These are phyloP conservation scores for Lentinula novae-zelandiae DNA, from an alignment of 1,284 basidiomycete genomes.

Conservation along the genomic window DNA sequence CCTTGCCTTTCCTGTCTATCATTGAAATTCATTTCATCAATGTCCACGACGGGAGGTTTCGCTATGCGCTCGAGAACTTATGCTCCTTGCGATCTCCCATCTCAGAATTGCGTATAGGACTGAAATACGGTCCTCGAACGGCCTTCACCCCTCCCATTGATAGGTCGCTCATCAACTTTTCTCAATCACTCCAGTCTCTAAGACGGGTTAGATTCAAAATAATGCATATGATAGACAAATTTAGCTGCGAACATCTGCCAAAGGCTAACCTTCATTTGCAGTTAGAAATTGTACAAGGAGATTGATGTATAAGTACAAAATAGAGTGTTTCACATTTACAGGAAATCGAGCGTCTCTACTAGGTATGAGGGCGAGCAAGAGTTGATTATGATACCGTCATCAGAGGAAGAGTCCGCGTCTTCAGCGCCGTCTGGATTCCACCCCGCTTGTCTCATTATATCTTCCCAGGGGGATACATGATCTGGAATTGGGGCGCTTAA, in stretches of 20 bases:
- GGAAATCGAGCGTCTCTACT: no score
- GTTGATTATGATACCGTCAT: not conserved
- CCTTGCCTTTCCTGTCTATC: not conserved
- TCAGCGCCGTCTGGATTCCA: not conserved
- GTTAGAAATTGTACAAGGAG: not conserved
- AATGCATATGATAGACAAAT: not conserved
- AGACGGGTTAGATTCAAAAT: not conserved
- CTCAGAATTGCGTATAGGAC: not conserved
- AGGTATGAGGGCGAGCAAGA: no score
- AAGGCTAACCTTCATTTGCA: not conserved
- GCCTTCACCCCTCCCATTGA: not conserved
- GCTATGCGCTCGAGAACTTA: not conserved
- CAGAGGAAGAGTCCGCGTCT: not conserved
- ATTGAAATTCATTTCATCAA: not conserved
- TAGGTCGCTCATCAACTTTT: not conserved
- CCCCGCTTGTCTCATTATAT: not conserved
- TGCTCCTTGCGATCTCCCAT: not conserved
- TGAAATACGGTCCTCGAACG: conserved; percentile 2
- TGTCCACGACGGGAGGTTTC: not conserved
- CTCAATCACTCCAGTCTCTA: not conserved
- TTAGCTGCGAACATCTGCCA: not conserved
- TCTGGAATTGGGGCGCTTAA: not conserved
- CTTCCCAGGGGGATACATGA: conserved; percentile 9
- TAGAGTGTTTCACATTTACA: no score
- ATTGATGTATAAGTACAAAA: not conserved